phyloP scores from a whole-genome alignment of 1,284 basidiomycete species.

The Chalciporus sp. region DNA sequence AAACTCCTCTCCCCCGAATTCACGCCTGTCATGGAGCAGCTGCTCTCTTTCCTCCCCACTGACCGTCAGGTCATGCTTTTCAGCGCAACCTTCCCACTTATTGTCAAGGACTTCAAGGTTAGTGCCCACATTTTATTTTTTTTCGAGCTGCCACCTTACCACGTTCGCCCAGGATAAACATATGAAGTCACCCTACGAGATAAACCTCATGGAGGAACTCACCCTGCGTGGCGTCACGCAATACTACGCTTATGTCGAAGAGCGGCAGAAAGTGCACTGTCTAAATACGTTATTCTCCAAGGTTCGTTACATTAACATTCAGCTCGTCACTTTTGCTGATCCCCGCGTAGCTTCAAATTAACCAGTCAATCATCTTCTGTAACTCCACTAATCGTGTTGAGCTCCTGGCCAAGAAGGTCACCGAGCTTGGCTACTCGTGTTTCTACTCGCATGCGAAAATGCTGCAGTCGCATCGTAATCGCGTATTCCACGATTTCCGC shows the following conservation, averaged over 20 bases:
- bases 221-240: slow-evolving; percentile 98
- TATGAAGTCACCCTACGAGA: slow-evolving; percentile 96
- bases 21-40: slow-evolving; percentile 97
- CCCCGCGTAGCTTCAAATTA: slow-evolving; percentile 91
- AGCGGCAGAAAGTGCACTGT: slow-evolving; percentile 99
- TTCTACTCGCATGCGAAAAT: slow-evolving; percentile 99
- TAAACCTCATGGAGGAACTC: slow-evolving; percentile 99
- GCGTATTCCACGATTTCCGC: slow-evolving; percentile 99
- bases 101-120: slow-evolving; percentile 99
- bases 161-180: slow-evolving; percentile 81
- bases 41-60: slow-evolving; percentile 83
- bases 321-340: slow-evolving; percentile 8
- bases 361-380: slow-evolving; percentile 99
- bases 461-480: slow-evolving; percentile 97
- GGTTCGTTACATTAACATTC: slow-evolving; percentile 44
- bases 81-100: slow-evolving; percentile 98
- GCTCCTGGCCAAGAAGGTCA: slow-evolving; percentile 98
- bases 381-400: slow-evolving; percentile 99
- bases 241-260: slow-evolving; percentile 99
- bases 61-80: slow-evolving; percentile 98
- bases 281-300: slow-evolving; percentile 97
- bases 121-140: slow-evolving; percentile 18
- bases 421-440: slow-evolving; percentile 98
- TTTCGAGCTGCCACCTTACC: slow-evolving; percentile 4
- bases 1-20: slow-evolving; percentile 98